Evolutionary conservation across 78 protist species (phyloP).

Genomic region (Paulinella micropora): DNA sequence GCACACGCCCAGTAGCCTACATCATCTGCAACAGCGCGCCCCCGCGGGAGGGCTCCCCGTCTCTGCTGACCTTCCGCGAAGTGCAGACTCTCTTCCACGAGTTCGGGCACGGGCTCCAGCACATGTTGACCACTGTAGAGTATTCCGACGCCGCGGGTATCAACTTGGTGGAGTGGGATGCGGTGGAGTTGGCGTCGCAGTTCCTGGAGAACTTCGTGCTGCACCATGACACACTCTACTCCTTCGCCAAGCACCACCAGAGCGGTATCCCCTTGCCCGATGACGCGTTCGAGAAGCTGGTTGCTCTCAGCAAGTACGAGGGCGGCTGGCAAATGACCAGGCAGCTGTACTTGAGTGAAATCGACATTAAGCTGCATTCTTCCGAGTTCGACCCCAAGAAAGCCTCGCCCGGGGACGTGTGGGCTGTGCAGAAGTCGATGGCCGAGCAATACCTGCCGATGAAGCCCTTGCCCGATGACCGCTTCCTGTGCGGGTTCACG

Average conservation of each 20-base stretch:
- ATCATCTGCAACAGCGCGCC: no score
- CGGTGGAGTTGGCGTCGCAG: slow-evolving; percentile 46
- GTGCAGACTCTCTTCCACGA: slow-evolving; percentile 47
- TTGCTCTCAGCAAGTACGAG: neutral
- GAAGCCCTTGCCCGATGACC: no score
- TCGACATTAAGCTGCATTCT: slow-evolving; percentile 12
- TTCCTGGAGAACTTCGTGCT: slow-evolving; percentile 30
- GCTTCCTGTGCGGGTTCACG: neutral
- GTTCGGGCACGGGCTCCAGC: slow-evolving; percentile 40
- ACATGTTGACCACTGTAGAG: slow-evolving; percentile 33
- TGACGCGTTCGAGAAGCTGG: slow-evolving; percentile 8
- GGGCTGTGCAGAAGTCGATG: no score
- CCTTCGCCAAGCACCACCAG: slow-evolving; percentile 10
- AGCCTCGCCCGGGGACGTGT: neutral
- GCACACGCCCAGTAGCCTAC: no score
- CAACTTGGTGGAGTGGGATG: slow-evolving; percentile 41
- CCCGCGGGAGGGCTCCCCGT: slow-evolving; percentile 23
- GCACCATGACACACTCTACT: neutral
- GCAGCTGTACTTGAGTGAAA: slow-evolving; percentile 12
- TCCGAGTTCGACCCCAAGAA: neutral
- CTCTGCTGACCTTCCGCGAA: slow-evolving; percentile 30
- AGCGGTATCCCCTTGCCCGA: slow-evolving; percentile 23
- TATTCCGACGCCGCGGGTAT: slow-evolving; percentile 29
- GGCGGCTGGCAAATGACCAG: slow-evolving; percentile 24
- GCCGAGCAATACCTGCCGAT: no score